Evolutionary conservation across 306 rosid genomes (phyloP).

Genomic region (Quercus agrifolia): DNA sequence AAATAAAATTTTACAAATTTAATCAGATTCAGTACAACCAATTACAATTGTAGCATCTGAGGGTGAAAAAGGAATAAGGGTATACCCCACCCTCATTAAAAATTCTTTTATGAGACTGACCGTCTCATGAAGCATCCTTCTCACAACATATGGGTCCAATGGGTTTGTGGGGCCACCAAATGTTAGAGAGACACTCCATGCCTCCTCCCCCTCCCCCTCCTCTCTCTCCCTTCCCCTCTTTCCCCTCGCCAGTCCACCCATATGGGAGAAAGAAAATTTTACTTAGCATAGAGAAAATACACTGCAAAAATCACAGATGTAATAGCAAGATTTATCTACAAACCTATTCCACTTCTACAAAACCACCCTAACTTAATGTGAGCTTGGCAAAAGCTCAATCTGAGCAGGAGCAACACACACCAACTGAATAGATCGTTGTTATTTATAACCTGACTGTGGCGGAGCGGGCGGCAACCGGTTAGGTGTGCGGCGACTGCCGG

Average conservation of each 20-base stretch:
- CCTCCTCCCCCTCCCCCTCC: too few species aligned
- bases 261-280: slow-evolving; percentile 26
- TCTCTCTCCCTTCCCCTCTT: slow-evolving; percentile 14
- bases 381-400: slow-evolving; percentile 16
- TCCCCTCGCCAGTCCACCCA: slow-evolving; percentile 21
- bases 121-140: too few species aligned
- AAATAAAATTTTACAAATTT: background rate
- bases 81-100: slow-evolving; percentile 8
- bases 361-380: slow-evolving; percentile 20
- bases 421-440: slow-evolving; percentile 22
- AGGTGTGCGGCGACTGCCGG: slow-evolving; percentile 52
- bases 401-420: slow-evolving; percentile 17
- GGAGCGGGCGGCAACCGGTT: slow-evolving; percentile 51
- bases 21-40: slow-evolving; percentile 37
- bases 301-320: slow-evolving; percentile 19
- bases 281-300: slow-evolving; percentile 16
- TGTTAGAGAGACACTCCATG: too few species aligned
- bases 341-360: slow-evolving; percentile 30
- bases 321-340: slow-evolving; percentile 42
- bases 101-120: too few species aligned
- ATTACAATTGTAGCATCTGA: slow-evolving; percentile 35
- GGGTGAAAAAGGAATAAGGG: slow-evolving; percentile 25
- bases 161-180: too few species aligned
- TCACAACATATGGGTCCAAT: too few species aligned
- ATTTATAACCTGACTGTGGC: slow-evolving; percentile 33